Base-by-base conservation (phyloP, 2,329 filamentous ascomycete genomes). In the Fusarium liriodendri region DNA sequence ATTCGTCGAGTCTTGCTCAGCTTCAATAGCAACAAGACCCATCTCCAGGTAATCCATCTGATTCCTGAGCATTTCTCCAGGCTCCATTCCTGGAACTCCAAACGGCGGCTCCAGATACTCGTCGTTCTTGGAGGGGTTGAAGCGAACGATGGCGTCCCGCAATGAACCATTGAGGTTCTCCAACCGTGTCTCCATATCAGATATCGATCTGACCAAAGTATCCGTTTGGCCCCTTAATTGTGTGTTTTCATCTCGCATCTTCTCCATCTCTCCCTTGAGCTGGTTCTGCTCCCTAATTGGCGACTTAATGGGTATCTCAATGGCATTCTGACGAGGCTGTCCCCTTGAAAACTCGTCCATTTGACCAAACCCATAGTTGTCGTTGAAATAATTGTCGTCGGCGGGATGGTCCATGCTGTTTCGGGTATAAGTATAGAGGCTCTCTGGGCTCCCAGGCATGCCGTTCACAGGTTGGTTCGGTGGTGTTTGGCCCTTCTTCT, bases 391-490 rank as follows among this genome's bases (percentile, higher is more conserved):
- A 67, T 90, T 84, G 8, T 90, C 88, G 18, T 90, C 89, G 42
- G 85, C 85, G 2, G 85, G 80, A 20, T 86, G 85, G 37, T 90
- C 89, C 71, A 90, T 79, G 76, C 90, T 91, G 69, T 89, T 89
- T 60, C 89, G 87, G 59, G 88, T 88, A 77, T 91, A 93, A 2
- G 90, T 91, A 77, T 94, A 92, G 72, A 94, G 89, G 83, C 92
- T 95, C 80, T 94, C 93, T 9, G 93, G 93, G 77, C 92, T 95
- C 64, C 92, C 91, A 7, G 93, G 93, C 71, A 94, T 90, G 22
- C 89, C 90, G 65, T 89, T 89, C 45, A 85, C 80, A 8, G 84
- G 79, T 54, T 84, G 83, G 1, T 81, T 80, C 37, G 81, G 82
- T 3, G 84, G 82, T 60, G 86, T 83, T 9, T 85, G 81, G 5